phyloP scores from a whole-genome alignment of 2,329 filamentous ascomycete species.

The Fusarium solani-melongenae region DNA sequence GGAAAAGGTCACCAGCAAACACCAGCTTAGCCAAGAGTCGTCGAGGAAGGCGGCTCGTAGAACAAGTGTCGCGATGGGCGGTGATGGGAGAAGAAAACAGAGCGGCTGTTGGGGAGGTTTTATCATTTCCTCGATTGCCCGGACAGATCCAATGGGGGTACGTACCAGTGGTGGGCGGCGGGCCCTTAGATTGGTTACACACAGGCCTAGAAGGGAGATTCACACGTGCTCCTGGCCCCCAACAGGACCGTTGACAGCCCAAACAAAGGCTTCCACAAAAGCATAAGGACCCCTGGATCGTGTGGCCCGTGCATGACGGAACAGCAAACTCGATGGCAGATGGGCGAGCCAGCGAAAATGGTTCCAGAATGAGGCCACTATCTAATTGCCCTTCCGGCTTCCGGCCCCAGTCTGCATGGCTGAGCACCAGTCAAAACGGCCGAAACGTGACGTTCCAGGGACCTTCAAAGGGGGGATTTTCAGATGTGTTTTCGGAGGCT shows the following conservation, averaged over 20 bases:
- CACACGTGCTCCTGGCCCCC: conserved; percentile 5
- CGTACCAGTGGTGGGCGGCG: conserved; percentile 28
- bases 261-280: neutral
- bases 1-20: conserved; percentile 28
- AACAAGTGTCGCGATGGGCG: conserved; percentile 34
- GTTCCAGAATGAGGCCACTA: conserved; percentile 52
- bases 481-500: neutral
- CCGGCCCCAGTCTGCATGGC: conserved; percentile 39
- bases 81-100: conserved; percentile 37
- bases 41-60: conserved; percentile 32
- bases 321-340: conserved; percentile 29
- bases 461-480: neutral
- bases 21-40: conserved; percentile 37
- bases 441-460: conserved; percentile 8
- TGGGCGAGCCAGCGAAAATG: conserved; percentile 36
- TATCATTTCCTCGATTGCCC: conserved; percentile 44
- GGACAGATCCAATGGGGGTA: conserved; percentile 33
- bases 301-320: conserved; percentile 21
- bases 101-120: conserved; percentile 46
- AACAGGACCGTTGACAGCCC: neutral
- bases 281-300: conserved; percentile 30
- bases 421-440: conserved; percentile 27
- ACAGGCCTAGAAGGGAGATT: conserved; percentile 21
- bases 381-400: conserved; percentile 46
- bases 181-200: conserved; percentile 19